Percentiles rank a stretch among this genome's conserved stretches.
Conservation (phyloP, 805 yeast genomes). For the Teunomyces gatunensis region DNA sequence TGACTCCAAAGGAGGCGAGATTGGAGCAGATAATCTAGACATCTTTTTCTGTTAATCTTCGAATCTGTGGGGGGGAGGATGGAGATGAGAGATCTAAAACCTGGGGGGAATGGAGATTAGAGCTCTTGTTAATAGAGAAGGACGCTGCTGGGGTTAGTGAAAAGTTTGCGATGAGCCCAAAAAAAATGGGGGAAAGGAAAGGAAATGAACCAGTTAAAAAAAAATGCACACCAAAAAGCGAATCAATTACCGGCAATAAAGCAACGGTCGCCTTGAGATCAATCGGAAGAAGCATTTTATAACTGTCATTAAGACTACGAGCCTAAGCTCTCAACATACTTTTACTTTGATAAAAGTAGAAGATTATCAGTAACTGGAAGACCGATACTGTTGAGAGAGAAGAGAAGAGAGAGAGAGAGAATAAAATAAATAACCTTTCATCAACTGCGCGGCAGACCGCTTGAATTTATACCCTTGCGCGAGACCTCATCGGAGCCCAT, state of each 20-base stretch:
- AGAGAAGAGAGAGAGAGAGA: constrained; percentile 5
- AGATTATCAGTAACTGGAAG: constrained; percentile 4
- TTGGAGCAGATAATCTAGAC: constrained; percentile 65
- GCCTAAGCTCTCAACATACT: constrained; percentile 10
- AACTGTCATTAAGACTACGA: background rate
- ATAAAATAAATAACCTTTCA: constrained; percentile 1
- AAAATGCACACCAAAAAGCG: too few species aligned
- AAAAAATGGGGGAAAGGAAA: background rate
- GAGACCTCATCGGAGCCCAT: background rate
- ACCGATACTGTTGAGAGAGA: constrained; percentile 3
- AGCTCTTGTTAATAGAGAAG: constrained; percentile 1
- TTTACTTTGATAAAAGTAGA: background rate
- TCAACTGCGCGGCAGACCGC: background rate
- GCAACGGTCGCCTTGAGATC: too few species aligned
- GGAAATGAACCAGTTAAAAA: background rate
- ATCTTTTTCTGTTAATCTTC: constrained; percentile 6
- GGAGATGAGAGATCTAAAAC: constrained; percentile 1
- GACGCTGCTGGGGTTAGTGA: constrained; percentile 1
- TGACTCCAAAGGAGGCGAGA: constrained; percentile 85
- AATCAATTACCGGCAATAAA: too few species aligned
- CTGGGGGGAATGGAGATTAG: constrained; percentile 3
- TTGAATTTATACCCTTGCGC: background rate
- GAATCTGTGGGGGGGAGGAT: background rate
- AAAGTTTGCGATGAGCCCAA: constrained; percentile 1
- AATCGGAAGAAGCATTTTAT: too few species aligned